phyloP scores from a whole-genome alignment of 306 rosid species.

The Vachellia collinsii region DNA sequence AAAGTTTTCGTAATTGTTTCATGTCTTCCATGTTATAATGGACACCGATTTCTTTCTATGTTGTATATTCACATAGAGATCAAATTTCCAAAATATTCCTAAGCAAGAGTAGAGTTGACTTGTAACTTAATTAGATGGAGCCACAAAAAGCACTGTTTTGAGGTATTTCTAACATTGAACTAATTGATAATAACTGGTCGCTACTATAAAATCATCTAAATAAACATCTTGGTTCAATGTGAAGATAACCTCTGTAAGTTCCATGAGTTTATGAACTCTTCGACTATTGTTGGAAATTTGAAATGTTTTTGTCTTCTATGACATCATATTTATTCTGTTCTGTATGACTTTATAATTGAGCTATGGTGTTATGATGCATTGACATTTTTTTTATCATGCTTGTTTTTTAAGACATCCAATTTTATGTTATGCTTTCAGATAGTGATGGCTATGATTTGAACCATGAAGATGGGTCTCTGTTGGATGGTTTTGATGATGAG shows the following conservation, averaged over 20 bases:
- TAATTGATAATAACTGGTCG: neutral
- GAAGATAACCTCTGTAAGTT: neutral
- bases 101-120: neutral
- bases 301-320: neutral
- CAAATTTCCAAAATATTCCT: neutral
- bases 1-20: neutral
- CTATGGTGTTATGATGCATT: conserved; percentile 3
- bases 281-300: neutral
- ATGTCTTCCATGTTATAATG: neutral
- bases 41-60: neutral
- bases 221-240: neutral
- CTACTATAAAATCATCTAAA: neutral
- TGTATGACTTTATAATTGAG: neutral
- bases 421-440: conserved; percentile 43
- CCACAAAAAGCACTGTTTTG: neutral
- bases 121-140: neutral
- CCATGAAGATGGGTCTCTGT: conserved; percentile 33
- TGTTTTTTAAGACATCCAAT: conserved; percentile 25
- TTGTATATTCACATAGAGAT: neutral
- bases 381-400: neutral
- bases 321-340: neutral
- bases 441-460: conserved; percentile 46
- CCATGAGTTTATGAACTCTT: neutral
- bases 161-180: neutral
- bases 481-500: conserved; percentile 60